Conservation (phyloP, 2,329 filamentous ascomycete species). For the Fusarium sp. region DNA sequence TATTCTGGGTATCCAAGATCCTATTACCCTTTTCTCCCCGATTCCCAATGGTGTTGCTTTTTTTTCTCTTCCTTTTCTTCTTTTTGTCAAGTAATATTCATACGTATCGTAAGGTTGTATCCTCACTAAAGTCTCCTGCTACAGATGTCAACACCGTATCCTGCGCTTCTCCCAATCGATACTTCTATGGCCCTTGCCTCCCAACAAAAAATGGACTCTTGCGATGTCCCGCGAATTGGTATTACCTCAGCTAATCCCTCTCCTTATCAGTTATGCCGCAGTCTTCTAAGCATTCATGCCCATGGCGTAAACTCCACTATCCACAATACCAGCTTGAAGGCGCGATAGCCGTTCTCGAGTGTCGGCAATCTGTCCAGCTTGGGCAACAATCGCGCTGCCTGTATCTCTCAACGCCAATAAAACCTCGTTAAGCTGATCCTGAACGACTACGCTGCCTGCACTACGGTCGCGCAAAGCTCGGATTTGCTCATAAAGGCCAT, state of each 20-base stretch:
- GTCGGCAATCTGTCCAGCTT: constrained; percentile 59
- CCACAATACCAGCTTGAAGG: constrained; percentile 57
- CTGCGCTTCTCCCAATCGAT: neutral
- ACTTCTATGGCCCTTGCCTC: constrained; percentile 6
- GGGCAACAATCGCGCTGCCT: constrained; percentile 56
- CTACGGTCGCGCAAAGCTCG: constrained; percentile 53
- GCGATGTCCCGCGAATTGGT: constrained; percentile 23
- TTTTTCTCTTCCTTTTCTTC: neutral
- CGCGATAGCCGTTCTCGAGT: constrained; percentile 57
- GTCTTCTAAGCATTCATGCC: constrained; percentile 47
- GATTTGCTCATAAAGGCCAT: constrained; percentile 60
- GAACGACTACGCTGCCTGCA: constrained; percentile 48
- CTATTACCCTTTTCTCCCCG: neutral
- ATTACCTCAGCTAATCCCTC: constrained; percentile 16
- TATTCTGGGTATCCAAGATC: neutral
- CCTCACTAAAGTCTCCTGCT: constrained; percentile 15
- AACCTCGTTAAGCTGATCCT: constrained; percentile 56
- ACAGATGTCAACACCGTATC: constrained; percentile 14
- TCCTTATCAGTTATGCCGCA: neutral
- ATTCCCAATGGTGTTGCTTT: constrained; percentile 2
- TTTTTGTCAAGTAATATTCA: constrained; percentile 41
- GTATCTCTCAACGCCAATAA: constrained; percentile 56
- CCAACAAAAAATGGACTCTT: constrained; percentile 22
- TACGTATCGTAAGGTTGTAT: constrained; percentile 45
- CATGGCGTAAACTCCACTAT: constrained; percentile 53